Base-by-base conservation (phyloP, 371 early-diverging fungal species). In the Saksenaea oblongispora region DNA sequence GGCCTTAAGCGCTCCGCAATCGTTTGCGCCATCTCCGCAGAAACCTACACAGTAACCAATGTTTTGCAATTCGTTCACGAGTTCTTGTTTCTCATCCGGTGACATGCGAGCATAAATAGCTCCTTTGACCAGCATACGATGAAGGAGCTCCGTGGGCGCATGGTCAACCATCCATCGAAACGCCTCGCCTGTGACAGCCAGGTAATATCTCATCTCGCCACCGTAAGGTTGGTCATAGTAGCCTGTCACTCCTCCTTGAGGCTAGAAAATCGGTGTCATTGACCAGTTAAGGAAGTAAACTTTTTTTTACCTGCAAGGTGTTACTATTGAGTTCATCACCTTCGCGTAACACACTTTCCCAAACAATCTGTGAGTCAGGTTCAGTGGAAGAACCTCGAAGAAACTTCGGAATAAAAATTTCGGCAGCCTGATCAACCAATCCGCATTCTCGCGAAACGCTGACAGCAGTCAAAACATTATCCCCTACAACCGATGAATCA, bases 21-120 rank as follows among this genome's bases (percentile, higher is more conserved):
- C 99, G 70, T 99, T 99, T 34, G 99, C 99, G 8, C 99, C 99
- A 81, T 99, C 99, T n/a, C 99, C 99, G 78, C 96, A 96, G 65
- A 99, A 98, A 0, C 96, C 95, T 8, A 94, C 92, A 67, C 92
- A 93, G 75, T 97, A 95, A 5, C 93, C 97, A 34, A 97, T 79
- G 13, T 79, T 83, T 75, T 98, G 96, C 24, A 98, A 78, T 42
- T 85, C 84, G 66, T 93, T 92, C 1, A 99, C 96, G 10, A 99
- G 80, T 64, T 93, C 91, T 58, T 93, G 95, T 67, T 99, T 99
- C 74, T 98, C 97, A 64, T 96, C 98, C 0, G 99, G 99, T 1
- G 97, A 97, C 98, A 99, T 99, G 63, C 99, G 87, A 1, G 99
- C 98, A 80, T 93, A 99, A 34, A 99, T 89, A 24, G 91, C 91